A percentile compares a stretch with the other conserved stretches of the same genome.
Evolutionary conservation across 2,329 filamentous ascomycete species (phyloP).

Genomic region (Apiospora aurea): DNA sequence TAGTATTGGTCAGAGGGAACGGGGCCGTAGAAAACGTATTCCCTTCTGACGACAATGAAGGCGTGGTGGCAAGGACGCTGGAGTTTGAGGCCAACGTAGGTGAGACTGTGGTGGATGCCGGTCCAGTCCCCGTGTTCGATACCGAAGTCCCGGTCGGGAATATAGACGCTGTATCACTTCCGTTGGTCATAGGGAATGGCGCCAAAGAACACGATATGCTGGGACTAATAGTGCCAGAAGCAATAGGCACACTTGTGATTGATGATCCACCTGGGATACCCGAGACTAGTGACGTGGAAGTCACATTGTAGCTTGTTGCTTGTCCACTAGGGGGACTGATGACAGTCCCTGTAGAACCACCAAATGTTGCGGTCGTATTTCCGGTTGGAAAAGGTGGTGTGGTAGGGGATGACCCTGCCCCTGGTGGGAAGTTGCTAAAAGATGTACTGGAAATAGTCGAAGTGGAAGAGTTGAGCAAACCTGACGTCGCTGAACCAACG

Average conservation of each 20-base stretch:
- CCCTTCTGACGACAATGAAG: not conserved
- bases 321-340: not conserved
- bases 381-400: conserved; percentile 1
- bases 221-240: not conserved
- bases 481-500: not conserved
- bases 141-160: not conserved
- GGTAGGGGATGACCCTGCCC: not conserved
- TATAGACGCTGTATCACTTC: not conserved
- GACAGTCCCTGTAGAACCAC: not conserved
- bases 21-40: conserved; percentile 28
- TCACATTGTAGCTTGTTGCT: not conserved
- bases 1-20: conserved; percentile 31
- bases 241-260: not conserved
- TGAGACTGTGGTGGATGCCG: not conserved
- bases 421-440: not conserved
- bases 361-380: not conserved
- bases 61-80: not conserved
- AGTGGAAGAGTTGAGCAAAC: not conserved
- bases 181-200: conserved; percentile 21
- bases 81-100: not conserved
- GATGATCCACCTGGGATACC: not conserved
- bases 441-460: not conserved
- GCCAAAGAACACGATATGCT: not conserved
- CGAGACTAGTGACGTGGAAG: not conserved
- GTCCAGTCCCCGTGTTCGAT: not conserved